Percentiles rank a stretch among this genome's conserved stretches.
These are phyloP conservation scores for Trichoderma arundinaceum DNA, from an alignment of 2,329 filamentous ascomycete genomes.

Conservation along the genomic window DNA sequence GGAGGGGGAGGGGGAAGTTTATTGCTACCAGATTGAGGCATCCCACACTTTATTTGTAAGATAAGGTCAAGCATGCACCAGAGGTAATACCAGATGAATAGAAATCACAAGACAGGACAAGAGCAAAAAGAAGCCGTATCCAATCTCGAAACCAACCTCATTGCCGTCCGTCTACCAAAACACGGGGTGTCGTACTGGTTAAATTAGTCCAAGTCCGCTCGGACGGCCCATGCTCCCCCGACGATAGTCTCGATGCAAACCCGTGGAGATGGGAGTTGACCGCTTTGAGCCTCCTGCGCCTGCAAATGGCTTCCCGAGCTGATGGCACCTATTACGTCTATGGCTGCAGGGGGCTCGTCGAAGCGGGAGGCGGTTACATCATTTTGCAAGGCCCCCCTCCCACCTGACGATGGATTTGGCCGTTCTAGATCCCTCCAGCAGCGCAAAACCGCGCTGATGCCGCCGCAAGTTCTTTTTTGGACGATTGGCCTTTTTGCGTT, in stretches of 20 bases:
- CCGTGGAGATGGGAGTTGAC: constrained; percentile 1
- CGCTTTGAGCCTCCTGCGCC: constrained; percentile 22
- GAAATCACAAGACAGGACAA: not conserved
- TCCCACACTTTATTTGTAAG: not conserved
- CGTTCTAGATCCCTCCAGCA: constrained; percentile 24
- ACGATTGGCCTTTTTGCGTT: too few relatives aligned
- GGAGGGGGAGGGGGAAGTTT: not conserved
- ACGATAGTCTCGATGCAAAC: not conserved
- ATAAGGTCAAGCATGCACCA: constrained; percentile 5
- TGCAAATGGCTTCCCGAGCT: constrained; percentile 28
- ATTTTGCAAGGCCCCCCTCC: constrained; percentile 15
- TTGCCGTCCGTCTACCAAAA: too few relatives aligned
- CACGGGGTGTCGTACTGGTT: too few relatives aligned
- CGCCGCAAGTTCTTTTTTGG: not conserved
- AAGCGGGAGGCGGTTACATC: constrained; percentile 31
- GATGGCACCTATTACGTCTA: constrained; percentile 32
- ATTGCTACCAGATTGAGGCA: constrained; percentile 11
- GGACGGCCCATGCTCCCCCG: too few relatives aligned
- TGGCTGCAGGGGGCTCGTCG: constrained; percentile 29
- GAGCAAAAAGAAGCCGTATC: not conserved
- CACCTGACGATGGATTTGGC: not conserved
- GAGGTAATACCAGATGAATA: not conserved
- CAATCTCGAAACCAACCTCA: too few relatives aligned
- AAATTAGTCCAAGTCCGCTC: too few relatives aligned
- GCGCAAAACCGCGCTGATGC: constrained; percentile 18